Base-by-base conservation (phyloP, 2,329 filamentous ascomycete genomes). In the Fusarium kyushuense region DNA sequence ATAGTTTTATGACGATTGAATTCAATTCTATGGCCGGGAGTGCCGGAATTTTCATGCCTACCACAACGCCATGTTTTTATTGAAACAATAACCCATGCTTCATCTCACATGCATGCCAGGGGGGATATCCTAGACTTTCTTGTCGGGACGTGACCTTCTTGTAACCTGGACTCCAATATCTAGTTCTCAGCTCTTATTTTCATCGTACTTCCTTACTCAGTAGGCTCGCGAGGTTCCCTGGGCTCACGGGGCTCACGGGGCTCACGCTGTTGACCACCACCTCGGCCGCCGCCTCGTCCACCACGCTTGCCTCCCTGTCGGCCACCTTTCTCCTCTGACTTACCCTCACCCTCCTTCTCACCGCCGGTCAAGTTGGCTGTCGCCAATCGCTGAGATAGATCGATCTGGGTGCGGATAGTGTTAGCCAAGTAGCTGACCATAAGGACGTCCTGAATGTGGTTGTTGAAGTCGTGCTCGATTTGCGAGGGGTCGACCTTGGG, bases 381-480 rank as follows among this genome's bases (percentile, higher is more conserved):
- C 54, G 95, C 95, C 76, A 99, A 85, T 69, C 95, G 89, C 87
- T 98, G 97, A 70, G 94, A 97, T 62, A 99, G 89, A 77, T 98
- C 96, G 84, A 99, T 97, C 85, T 99, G 96, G 73, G 95, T 98
- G 81, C 95, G 93, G 83, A 98, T 97, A 72, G 94, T 97, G 87
- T 98, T 99, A 79, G 96, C 94, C 70, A 99, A 88, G 85, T 99
- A 99, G 72, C 94, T 97, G 75, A 99, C 94, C 80, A 98, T 94
- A 72, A 99, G 90, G 65, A 99, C 94, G 80, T 99, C 96, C 84
- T 99, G 96, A 81, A 99, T 94, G 84, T 99, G 96, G 86, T 97
- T 97, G 89, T 99, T 99, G 89, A 99, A 99, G 85, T 98, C 94
- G 78, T 91, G 88, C 86, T 99, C 96, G 77, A 99, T 94, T 79